Conservation (phyloP, 2,329 filamentous ascomycete species). For the Diplodia sapinea region DNA sequence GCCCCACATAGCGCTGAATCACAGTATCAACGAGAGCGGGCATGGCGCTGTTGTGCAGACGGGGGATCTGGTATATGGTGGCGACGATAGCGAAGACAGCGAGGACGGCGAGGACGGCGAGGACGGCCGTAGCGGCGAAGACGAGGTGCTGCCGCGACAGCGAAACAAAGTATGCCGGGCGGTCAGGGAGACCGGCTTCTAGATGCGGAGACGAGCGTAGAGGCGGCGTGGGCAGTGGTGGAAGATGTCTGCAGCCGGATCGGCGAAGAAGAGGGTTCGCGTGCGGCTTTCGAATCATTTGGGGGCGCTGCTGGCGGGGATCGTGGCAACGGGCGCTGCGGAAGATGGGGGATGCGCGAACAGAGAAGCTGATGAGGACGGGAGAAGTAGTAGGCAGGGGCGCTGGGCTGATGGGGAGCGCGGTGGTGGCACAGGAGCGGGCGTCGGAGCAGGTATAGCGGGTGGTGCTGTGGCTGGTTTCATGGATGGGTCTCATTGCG, state of each 20-base stretch:
- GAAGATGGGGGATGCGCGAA: background rate
- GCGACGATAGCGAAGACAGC: background rate
- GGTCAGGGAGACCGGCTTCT: background rate
- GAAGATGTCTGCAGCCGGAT: background rate
- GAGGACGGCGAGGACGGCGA: too few relatives aligned
- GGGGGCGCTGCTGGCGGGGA: too few relatives aligned
- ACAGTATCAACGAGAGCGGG: background rate
- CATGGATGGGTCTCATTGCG: too few relatives aligned
- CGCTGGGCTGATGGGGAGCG: background rate
- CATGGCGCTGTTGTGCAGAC: background rate
- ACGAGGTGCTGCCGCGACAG: background rate
- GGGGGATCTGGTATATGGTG: background rate
- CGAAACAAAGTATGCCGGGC: background rate
- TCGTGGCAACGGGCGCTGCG: too few relatives aligned
- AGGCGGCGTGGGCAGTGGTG: background rate
- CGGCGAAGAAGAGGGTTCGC: background rate
- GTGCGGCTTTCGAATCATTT: background rate
- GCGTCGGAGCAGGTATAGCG: background rate
- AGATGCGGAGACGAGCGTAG: background rate
- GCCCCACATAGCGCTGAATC: background rate
- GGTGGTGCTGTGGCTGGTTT: too few relatives aligned
- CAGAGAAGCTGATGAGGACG: background rate
- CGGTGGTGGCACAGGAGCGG: background rate
- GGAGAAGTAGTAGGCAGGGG: fast-evolving
- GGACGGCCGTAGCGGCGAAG: too few relatives aligned